These are phyloP conservation scores for Penicillium occitanis DNA, from an alignment of 2,329 filamentous ascomycete species.

Conservation along the genomic window DNA sequence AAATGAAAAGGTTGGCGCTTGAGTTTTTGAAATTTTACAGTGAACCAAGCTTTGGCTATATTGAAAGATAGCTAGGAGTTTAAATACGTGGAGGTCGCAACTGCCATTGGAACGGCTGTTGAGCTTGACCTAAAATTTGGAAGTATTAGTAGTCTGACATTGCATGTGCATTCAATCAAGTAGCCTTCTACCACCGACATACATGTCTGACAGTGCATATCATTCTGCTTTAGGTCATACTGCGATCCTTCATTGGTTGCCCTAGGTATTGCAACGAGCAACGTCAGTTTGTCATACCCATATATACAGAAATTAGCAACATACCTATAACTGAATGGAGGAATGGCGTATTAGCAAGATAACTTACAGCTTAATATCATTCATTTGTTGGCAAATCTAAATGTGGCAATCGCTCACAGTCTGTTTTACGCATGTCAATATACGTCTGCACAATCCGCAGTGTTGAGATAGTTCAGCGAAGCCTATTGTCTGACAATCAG, in stretches of 20 bases:
- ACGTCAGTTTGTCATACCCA: not conserved
- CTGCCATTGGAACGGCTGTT: not conserved
- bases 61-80: not conserved
- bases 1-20: conserved; percentile 7
- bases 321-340: not conserved
- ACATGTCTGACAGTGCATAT: not conserved
- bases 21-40: not conserved
- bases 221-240: not conserved
- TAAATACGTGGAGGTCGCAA: not conserved
- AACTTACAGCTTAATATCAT: not conserved
- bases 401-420: not conserved
- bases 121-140: not conserved
- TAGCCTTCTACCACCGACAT: not conserved
- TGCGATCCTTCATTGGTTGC: not conserved
- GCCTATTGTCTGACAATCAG: not conserved
- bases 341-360: not conserved
- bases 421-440: not conserved
- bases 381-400: not conserved
- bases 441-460: not conserved
- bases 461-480: no score
- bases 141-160: not conserved
- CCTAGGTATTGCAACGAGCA: not conserved
- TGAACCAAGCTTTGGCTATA: not conserved
- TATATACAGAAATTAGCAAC: not conserved
- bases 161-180: not conserved